phyloP scores from a whole-genome alignment of 176 grass and related monocot genomes.

The Sorghum bicolor region DNA sequence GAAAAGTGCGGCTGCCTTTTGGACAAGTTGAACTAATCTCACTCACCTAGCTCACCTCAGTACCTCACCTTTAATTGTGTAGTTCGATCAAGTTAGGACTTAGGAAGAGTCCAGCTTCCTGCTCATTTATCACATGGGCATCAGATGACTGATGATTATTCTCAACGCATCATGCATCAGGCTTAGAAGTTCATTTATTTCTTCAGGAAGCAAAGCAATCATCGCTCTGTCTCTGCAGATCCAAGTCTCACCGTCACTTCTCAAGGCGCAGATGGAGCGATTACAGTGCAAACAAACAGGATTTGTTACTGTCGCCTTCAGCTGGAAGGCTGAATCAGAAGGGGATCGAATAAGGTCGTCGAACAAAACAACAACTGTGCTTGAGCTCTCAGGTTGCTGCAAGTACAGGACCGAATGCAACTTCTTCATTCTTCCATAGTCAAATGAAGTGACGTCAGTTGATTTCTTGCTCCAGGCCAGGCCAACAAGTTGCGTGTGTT shows the following conservation, averaged over 20 bases:
- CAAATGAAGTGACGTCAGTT: conserved; percentile 26
- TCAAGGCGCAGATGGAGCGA: no score
- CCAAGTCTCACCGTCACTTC: background rate
- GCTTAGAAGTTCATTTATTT: background rate
- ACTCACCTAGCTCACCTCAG: background rate
- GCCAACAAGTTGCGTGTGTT: background rate
- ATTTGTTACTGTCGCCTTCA: conserved; percentile 26
- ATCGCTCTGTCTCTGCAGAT: background rate
- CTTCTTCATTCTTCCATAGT: background rate
- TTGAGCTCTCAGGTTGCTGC: conserved; percentile 12
- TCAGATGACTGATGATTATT: conserved; percentile 10
- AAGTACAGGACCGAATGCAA: conserved; percentile 26
- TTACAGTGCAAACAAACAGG: no score
- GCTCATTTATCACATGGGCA: conserved; percentile 31
- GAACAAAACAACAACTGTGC: conserved; percentile 20
- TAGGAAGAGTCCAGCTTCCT: conserved; percentile 4
- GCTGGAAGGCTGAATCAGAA: background rate
- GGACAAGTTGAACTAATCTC: conserved; percentile 37
- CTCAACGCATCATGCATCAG: background rate
- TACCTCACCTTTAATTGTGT: no score
- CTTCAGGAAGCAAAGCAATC: background rate
- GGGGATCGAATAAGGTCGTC: background rate
- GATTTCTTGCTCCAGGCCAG: background rate
- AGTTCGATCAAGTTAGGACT: conserved; percentile 7
- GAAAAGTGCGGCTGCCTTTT: conserved; percentile 35